Base-by-base conservation (phyloP, 2,329 filamentous ascomycete species). In the Alternaria postmessia region DNA sequence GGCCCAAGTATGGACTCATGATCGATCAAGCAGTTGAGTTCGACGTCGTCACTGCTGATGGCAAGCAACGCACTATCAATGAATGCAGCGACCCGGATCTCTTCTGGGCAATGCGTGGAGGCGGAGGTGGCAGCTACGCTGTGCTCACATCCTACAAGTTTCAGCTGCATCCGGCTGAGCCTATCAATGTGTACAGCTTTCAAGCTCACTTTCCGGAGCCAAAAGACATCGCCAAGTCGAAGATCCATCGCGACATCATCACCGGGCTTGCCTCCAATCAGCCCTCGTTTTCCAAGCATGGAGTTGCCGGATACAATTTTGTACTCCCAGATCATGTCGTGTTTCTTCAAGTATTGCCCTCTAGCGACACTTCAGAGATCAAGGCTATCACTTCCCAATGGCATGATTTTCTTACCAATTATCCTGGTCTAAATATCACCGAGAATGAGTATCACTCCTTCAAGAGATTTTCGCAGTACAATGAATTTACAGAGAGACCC, bases 1-100 rank as follows among this genome's bases (percentile, higher is more conserved):
- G 82, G 12, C 80, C 81, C 39, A 75, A 80, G 36, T 83, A 82
- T 62, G 76, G 76, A 12, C 59, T 78, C 55, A 77, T 76, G 72
- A 75, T 77, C 5, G 75, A 78, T 59, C 68, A 78, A 34, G 74
- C 75, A 32, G 67, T 78, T 14, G 75, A 77, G 36, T 77, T 77
- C 38, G 72, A 78, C 9, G 70, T 78, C 8, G 65, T 75, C n/a
- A 75, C 75, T 5, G 72, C 75, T 6, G 73, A 76, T 57, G 74
- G 75, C 5, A 44, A 70, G 38, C 42, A 62, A 32, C 70, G 72
- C 14, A 77, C 67, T 9, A 75, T 76, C 56, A 76, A 76, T 32
- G 75, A 76, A 46, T 76, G 74, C 54, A 72, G 44, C 9, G 72
- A 77, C 46, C 70, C 75, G 0, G 72, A 76, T 14, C 70, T 77